Base-by-base conservation (phyloP, 2,329 filamentous ascomycete genomes). In the Exophiala mesophila region DNA sequence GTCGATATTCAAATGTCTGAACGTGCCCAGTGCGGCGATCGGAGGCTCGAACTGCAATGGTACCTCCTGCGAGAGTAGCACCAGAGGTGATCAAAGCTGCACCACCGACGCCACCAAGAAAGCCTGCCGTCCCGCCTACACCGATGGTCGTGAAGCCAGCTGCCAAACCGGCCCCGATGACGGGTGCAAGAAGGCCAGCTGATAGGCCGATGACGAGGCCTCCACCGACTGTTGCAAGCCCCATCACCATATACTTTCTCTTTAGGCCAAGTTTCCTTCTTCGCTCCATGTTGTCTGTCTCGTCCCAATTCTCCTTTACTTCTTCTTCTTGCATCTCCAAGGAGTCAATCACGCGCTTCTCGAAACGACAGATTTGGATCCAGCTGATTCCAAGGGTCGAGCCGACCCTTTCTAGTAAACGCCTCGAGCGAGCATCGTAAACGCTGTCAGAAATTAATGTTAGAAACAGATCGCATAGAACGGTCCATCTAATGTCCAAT, bases 251-350 rank as follows among this genome's bases (percentile, higher is more conserved):
- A 59, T 94, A 88, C 57, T 89, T 82, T 54, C 80, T 80, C 61
- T 85, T 95, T 46, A 89, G 71, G 1, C 86, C 87, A 58, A 79
- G 69, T 62, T 96, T 95, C 38, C 86, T 77, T 34, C 92, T 79
- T 45, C 73, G 77, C 63, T 95, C 88, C 74, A 97, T 88, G 61
- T 97, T 88, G 52, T 94, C 87, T 8, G 92, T 83, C 63, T 98
- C 92, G 54, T 96, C 94, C 92, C 92, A 98, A 51, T 90, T 95
- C 66, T 98, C 92, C 58, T 90, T 94, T 50, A 88, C 85, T 4
- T 88, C 87, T 34, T 85, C 82, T 63, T 97, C 88, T 65, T 97
- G 90, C 88, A 98, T 96, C 64, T 98, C 92, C 16, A 98, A 71
- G 1, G 92, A 88, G 64, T 98, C 92, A 5, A 92, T 96, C 4